Percentiles rank a stretch among this genome's conserved stretches.
These are phyloP conservation scores for Lagenaria siceraria DNA, from an alignment of 306 rosid genomes.

Conservation along the genomic window DNA sequence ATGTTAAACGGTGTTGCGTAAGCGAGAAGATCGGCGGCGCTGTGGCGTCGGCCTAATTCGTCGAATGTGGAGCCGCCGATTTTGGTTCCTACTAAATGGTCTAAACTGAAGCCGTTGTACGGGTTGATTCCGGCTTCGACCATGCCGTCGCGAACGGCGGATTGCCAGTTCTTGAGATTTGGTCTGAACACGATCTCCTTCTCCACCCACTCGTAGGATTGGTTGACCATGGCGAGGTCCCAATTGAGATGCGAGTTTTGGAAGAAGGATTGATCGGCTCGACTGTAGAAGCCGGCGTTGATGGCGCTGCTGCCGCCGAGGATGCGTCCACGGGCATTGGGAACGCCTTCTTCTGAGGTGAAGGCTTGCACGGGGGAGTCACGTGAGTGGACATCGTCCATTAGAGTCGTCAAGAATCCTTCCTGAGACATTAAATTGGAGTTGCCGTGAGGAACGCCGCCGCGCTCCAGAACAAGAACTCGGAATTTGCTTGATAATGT, in stretches of 20 bases:
- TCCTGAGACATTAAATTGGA: slow-evolving; percentile 53
- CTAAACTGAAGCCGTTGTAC: slow-evolving; percentile 62
- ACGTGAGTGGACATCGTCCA: slow-evolving; percentile 16
- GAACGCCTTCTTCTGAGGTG: slow-evolving; percentile 74
- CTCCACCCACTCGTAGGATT: slow-evolving; percentile 80
- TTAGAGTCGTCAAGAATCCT: slow-evolving; percentile 61
- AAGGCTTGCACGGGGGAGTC: slow-evolving; percentile 62
- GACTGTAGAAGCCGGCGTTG: slow-evolving; percentile 87
- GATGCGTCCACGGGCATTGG: slow-evolving; percentile 78
- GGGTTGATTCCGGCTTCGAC: slow-evolving; percentile 66
- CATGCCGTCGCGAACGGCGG: slow-evolving; percentile 67
- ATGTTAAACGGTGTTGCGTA: slow-evolving; percentile 31
- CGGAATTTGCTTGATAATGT: slow-evolving; percentile 41
- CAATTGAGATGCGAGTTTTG: slow-evolving; percentile 25
- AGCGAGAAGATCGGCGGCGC: slow-evolving; percentile 60
- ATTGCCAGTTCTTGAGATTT: slow-evolving; percentile 55
- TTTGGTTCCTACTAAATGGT: slow-evolving; percentile 59
- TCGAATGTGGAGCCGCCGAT: slow-evolving; percentile 89
- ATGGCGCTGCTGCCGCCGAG: slow-evolving; percentile 94
- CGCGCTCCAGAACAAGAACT: slow-evolving; percentile 67
- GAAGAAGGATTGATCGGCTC: slow-evolving; percentile 59
- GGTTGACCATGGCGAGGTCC: slow-evolving; percentile 44
- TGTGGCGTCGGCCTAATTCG: slow-evolving; percentile 41
- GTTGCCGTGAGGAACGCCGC: slow-evolving; percentile 33
- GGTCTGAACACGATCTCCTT: slow-evolving; percentile 56